Evolutionary conservation across 1,284 basidiomycete species (phyloP), one percentile per base, ranked within the genome.

Genomic region (Heliocybe sulcata): DNA sequence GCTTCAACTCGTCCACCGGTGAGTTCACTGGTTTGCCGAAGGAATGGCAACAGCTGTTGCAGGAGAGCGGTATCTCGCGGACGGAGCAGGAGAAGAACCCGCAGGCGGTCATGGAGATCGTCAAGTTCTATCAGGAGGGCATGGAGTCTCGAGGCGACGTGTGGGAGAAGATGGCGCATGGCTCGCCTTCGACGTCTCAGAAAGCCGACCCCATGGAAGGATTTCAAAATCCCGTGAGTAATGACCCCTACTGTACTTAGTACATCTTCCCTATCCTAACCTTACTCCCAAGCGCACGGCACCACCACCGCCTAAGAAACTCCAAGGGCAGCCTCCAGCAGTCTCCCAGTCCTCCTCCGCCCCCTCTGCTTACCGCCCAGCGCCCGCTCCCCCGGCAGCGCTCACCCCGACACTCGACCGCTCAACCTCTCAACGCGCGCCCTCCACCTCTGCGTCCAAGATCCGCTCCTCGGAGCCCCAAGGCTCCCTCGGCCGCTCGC

Each of bases 41-140:
- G 69, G 96, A 99, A 74, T 99, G 97, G 97, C 97, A 99, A 69
- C 92, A 98, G 69, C 80, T 99, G 4, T 74, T 99, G 50, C 93
- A 97, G 69, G 95, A 98, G 68, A 94, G 90, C 57, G 97, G 97
- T 54, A 98, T 99, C 69, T 95, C 94, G 23, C 84, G 90, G 63
- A 81, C 79, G 47, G 96, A 99, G 69, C 97, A 99, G 75, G 95
- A 97, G 72, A 93, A 92, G 76, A 96, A 99, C 67, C 97, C 97
- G 0, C 92, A 98, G 72, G 94, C 94, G 1, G 94, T 99, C 56
- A 94, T 97, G 83, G 97, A 98, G 66, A 97, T 99, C 61, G 96
- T 99, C 67, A 94, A 96, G 65, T 99, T 98, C 74, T 98, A 97
- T 69, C 94, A 97, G 66, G 91, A 94, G 66, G 67, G 65, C 27